A percentile compares a stretch with the other conserved stretches of the same genome.
These are phyloP conservation scores for Fagus sylvatica DNA, from an alignment of 306 rosid species.

Conservation along the genomic window DNA sequence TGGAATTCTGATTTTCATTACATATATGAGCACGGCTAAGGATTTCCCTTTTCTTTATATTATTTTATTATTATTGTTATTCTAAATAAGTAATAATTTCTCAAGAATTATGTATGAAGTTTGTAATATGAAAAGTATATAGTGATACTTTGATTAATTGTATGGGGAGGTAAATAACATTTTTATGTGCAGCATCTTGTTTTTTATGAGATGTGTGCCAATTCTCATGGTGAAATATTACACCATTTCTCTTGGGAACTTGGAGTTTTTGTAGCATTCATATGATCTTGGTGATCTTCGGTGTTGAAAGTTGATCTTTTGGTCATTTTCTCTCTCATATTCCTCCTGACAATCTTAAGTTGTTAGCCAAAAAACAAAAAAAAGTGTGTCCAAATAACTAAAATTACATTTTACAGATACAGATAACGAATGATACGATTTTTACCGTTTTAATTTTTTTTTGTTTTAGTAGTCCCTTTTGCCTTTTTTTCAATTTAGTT, in stretches of 20 bases:
- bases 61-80: too few relatives aligned
- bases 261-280: background rate
- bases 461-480: background rate
- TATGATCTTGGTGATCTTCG: background rate
- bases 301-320: background rate
- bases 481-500: conserved; percentile 9
- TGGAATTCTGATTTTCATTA: background rate
- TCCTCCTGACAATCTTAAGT: background rate
- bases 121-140: background rate
- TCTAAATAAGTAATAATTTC: too few relatives aligned
- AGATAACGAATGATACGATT: background rate
- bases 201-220: background rate
- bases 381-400: background rate
- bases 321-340: background rate
- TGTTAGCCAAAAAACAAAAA: too few relatives aligned
- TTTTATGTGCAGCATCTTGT: background rate
- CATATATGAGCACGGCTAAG: background rate
- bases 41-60: background rate
- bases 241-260: background rate
- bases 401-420: background rate
- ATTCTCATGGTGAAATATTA: background rate
- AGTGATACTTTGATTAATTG: background rate
- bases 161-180: background rate
- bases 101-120: background rate
- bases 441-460: background rate